Evolutionary conservation across 169 alveolate species (phyloP).

Genomic region (Plasmodium relictum): DNA sequence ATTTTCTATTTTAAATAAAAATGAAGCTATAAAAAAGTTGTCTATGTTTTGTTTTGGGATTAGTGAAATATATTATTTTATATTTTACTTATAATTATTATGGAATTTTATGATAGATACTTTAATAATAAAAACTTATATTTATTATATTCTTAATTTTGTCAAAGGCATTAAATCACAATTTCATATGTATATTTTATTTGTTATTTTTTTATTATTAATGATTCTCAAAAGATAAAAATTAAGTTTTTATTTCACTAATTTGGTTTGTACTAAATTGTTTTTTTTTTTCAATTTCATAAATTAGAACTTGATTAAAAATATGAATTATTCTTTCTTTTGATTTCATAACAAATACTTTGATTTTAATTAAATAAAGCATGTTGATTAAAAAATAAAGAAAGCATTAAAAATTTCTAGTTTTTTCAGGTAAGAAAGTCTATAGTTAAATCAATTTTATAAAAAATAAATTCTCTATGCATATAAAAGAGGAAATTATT

Average conservation of each 20-base stretch:
- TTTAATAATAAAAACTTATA: slow-evolving; percentile 2
- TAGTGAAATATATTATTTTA: background rate
- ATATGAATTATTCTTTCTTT: background rate
- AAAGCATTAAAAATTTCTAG: too few species aligned
- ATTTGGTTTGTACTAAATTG: background rate
- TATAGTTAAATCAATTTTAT: too few species aligned
- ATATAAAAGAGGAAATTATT: too few species aligned
- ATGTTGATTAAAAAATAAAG: background rate
- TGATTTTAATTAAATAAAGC: background rate
- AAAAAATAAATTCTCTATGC: too few species aligned
- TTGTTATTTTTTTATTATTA: background rate
- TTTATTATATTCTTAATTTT: slow-evolving; percentile 14
- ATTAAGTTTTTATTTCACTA: background rate
- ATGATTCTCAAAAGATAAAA: background rate
- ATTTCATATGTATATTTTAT: slow-evolving; percentile 4
- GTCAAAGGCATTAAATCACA: slow-evolving; percentile 10
- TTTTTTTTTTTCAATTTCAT: background rate
- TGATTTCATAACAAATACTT: too few species aligned
- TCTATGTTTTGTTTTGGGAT: background rate
- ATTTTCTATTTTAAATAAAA: background rate
- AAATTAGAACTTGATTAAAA: background rate
- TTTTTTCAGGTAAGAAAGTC: too few species aligned
- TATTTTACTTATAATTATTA: background rate
- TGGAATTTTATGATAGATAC: slow-evolving; percentile 8
- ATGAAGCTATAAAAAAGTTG: background rate